Evolutionary conservation across 139 green algal genomes (phyloP), one percentile per base, ranked within the genome.

Genomic region (Dunaliella sp.): DNA sequence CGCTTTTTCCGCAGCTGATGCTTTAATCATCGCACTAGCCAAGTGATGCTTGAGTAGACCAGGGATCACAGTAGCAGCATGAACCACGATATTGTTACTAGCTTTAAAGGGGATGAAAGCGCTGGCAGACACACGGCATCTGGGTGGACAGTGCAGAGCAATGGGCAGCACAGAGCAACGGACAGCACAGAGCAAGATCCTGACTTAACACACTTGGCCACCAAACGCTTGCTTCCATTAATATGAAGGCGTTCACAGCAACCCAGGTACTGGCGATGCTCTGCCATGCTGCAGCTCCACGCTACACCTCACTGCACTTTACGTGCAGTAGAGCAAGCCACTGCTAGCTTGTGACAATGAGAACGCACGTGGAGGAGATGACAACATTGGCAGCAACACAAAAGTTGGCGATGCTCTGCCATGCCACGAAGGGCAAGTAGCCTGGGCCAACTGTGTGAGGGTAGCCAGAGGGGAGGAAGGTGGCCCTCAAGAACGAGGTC

Each of bases 401-500:
- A 31, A 94, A 83, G 82, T 94, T 94, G 21, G 90, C 91, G 32
- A 92, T 80, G n/a, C 76, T 84, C 77, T 88, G 82, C 88, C 88
- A 92, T 1, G 65, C 37, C 32, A 83, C 85, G 84, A 85, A 93
- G 0, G 65, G 22, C 2, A 92, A 33, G 84, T 92, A 92, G 79
- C 90, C 88, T 36, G 37, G 59, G 28, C 89, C 89, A 0, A 87
- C 85, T 57, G 85, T 88, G 21, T 58, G 75, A 1, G 92, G 92
- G 84, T 92, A 95, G 34, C 89, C 89, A 1, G 84, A 34, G 1
- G 91, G 89, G 26, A 94, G 82, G 75, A 94, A 93, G 0, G 88
- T 92, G 35, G 84, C 79, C 30, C 83, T 77, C 34, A 93, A 28
- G n/a, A 73, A 35, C 30, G 74, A 24, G 0, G 72, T 82, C 24